Base-by-base conservation (phyloP, 805 yeast genomes). In the Hermanozyma aechmeae region DNA sequence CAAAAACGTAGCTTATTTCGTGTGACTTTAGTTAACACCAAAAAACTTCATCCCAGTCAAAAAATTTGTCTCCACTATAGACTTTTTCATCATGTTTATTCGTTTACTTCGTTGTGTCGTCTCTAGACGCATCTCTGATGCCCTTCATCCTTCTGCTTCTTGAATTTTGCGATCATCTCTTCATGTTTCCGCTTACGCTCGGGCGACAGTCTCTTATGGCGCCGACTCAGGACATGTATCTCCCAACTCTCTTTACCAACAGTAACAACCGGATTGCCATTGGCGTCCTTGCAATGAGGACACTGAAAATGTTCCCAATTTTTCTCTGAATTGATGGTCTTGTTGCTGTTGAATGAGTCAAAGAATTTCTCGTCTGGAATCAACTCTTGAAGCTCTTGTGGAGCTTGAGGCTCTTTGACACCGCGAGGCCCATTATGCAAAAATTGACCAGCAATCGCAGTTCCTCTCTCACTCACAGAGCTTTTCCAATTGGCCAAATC, bases 181-280 rank as follows among this genome's bases (percentile, higher is more conserved):
- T 73, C 77, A 42, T 71, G 73, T 26, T 68, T 72, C 21, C 68
- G 55, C 47, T 71, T 74, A 26, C 68, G 60, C 27, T 64, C 64
- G 1, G 68, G 68, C 12, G 68, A 26, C 31, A 64, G 68, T n/a
- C 65, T 58, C 38, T 65, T 70, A 46, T 87, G 98, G 33, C 81
- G 66, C 35, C 76, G 65, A 33, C 95, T 76, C 13, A 58, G 55
- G 27, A 75, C 34, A 52, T 89, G 98, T 4, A 70, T 65, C 5
- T 71, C 51, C 78, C 83, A 84, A 28, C 68, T 79, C 1, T 72
- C 70, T 28, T 71, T 75, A 0, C 96, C 96, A 6, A 92, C 74
- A 1, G 80, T 68, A 0, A 85, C 65, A 10, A 79, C 50, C 2
- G 71, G 64, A 3, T 73, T 63, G 2, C 75, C 74, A 4, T 65